Evolutionary conservation across 345 rosid genomes (phyloP).

Genomic region (Aethionema arabicum): DNA sequence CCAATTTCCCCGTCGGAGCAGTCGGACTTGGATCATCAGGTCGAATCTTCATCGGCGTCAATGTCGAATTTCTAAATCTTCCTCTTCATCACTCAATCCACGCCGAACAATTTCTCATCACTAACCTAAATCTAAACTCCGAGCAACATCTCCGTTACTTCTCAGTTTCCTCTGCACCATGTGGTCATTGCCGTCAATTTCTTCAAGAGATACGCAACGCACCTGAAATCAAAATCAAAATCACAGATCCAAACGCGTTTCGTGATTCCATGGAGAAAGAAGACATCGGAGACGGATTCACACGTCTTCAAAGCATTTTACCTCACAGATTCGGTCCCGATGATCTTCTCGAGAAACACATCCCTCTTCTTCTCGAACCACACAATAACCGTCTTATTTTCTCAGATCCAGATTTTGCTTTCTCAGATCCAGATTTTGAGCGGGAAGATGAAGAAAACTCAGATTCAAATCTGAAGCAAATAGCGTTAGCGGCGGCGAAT

Average conservation of each 20-base stretch:
- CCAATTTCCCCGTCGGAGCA: conserved; percentile 60
- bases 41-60: conserved; percentile 69
- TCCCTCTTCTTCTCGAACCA: conserved; percentile 62
- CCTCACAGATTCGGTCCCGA: conserved; percentile 83
- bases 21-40: conserved; percentile 80
- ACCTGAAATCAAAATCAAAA: conserved; percentile 45
- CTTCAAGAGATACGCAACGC: conserved; percentile 72
- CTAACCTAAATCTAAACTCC: conserved; percentile 62
- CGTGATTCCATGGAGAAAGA: neutral
- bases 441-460: conserved; percentile 4
- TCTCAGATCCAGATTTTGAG: conserved; percentile 12
- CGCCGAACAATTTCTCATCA: conserved; percentile 90
- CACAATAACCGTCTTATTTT: conserved; percentile 51
- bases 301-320: conserved; percentile 43
- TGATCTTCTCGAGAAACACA: conserved; percentile 54
- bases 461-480: conserved; percentile 30
- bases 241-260: conserved; percentile 37
- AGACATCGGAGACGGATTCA: conserved; percentile 29
- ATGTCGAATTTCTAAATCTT: conserved; percentile 82
- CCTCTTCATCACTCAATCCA: conserved; percentile 83
- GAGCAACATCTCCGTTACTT: conserved; percentile 51
- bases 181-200: conserved; percentile 97
- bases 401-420: neutral
- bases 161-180: conserved; percentile 79
- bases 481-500: conserved; percentile 69